Evolutionary conservation across 163 green algal genomes (phyloP).

Genomic region (Prototheca wickerhamii): DNA sequence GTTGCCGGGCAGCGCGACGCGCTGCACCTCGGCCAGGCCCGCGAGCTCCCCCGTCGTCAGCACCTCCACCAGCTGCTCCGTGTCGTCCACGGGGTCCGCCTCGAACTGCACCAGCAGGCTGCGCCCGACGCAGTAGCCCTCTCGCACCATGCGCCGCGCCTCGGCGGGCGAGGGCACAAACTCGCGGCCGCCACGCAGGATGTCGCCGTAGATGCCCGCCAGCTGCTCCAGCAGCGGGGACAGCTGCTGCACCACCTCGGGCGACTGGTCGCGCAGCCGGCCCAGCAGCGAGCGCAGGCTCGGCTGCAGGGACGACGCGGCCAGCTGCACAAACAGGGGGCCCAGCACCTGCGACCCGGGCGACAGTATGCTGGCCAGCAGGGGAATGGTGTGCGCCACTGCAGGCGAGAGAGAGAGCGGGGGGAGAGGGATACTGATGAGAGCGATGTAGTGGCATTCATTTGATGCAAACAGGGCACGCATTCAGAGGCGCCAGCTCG

Average conservation of each 20-base stretch:
- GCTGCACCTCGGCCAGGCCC: constrained; percentile 19
- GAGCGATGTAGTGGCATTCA: no score
- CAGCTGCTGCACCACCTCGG: constrained; percentile 18
- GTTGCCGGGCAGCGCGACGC: constrained; percentile 38
- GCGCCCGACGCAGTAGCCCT: constrained; percentile 42
- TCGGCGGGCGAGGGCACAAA: constrained; percentile 58
- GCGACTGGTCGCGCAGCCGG: background rate
- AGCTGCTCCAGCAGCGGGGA: constrained; percentile 37
- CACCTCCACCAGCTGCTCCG: constrained; percentile 39
- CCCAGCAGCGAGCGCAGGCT: constrained; percentile 11
- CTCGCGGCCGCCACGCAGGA: constrained; percentile 48
- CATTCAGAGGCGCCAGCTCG: no score
- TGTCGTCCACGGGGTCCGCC: constrained; percentile 68
- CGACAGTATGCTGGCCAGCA: constrained; percentile 47
- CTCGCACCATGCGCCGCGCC: constrained; percentile 43
- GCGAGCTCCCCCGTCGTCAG: constrained; percentile 21
- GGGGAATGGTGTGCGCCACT: constrained; percentile 40
- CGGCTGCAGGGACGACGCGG: constrained; percentile 20
- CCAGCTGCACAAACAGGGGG: constrained; percentile 22
- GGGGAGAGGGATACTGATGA: background rate
- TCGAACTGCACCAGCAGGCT: constrained; percentile 64
- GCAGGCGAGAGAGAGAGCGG: background rate
- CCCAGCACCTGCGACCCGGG: constrained; percentile 32
- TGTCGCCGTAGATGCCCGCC: constrained; percentile 48
- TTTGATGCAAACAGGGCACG: no score